Conservation (phyloP, 768 basidiomycete species). For the Xanthoconium stramineum region DNA sequence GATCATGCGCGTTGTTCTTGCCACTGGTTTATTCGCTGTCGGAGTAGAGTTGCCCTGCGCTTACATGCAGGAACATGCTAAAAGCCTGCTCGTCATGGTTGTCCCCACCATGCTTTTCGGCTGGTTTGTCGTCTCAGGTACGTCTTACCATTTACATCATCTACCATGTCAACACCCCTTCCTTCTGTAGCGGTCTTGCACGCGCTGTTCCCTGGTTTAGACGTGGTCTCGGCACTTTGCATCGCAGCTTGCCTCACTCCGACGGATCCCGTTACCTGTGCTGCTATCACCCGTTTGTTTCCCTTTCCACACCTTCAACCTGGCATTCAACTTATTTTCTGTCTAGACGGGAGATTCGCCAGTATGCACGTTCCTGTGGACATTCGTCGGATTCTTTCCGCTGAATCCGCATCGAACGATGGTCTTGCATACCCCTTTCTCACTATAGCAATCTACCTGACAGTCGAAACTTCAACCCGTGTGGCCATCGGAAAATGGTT, state of each 20-base stretch:
- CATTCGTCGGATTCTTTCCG: slow-evolving; percentile 76
- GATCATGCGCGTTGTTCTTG: slow-evolving; percentile 84
- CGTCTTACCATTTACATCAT: slow-evolving; percentile 15
- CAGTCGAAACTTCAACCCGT: slow-evolving; percentile 57
- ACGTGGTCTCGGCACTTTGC: slow-evolving; percentile 73
- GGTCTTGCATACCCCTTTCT: slow-evolving; percentile 95
- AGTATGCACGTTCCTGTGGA: slow-evolving; percentile 66
- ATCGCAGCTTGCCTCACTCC: slow-evolving; percentile 90
- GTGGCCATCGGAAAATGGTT: slow-evolving; percentile 83
- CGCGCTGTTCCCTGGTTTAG: slow-evolving; percentile 66
- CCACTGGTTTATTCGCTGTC: slow-evolving; percentile 89
- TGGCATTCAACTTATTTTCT: not conserved
- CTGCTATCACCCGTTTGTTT: slow-evolving; percentile 66
- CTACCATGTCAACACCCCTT: not conserved
- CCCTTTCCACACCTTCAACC: not conserved
- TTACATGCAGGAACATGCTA: slow-evolving; percentile 80
- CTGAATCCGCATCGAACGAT: slow-evolving; percentile 94
- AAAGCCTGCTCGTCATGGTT: slow-evolving; percentile 64
- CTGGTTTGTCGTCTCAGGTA: slow-evolving; percentile 75
- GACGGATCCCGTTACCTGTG: slow-evolving; percentile 93
- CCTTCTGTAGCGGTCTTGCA: slow-evolving; percentile 55
- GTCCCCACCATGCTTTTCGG: slow-evolving; percentile 84
- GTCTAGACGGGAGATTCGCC: slow-evolving; percentile 66
- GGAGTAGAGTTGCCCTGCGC: slow-evolving; percentile 88
- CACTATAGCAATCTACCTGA: slow-evolving; percentile 81